Percentiles rank a stretch among this genome's conserved stretches.
phyloP scores from a whole-genome alignment of 371 early-diverging fungal species.

The Mortierella polycephala region DNA sequence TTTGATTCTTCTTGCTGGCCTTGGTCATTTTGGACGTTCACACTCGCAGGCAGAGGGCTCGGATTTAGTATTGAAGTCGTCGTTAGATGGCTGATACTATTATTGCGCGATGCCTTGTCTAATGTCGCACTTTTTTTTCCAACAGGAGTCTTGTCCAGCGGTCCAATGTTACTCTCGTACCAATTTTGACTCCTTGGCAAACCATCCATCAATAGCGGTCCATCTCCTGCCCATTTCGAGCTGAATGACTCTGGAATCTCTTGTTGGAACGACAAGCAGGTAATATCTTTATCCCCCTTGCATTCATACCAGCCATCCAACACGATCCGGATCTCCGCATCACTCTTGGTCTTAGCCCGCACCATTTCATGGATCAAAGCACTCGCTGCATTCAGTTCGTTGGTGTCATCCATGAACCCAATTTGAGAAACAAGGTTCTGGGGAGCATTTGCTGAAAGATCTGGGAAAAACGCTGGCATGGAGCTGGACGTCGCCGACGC shows the following conservation, averaged over 20 bases:
- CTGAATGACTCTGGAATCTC: conserved; percentile 11
- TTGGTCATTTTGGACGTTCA: neutral
- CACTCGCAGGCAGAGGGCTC: neutral
- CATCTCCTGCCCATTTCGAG: conserved; percentile 20
- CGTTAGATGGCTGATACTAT: conserved; percentile 24
- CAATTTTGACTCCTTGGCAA: conserved; percentile 6
- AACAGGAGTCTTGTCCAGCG: conserved; percentile 23
- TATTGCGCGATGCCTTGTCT: conserved; percentile 29
- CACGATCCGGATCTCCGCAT: conserved; percentile 46
- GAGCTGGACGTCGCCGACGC: conserved; percentile 32
- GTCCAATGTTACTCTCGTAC: conserved; percentile 44
- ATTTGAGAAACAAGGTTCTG: conserved; percentile 53
- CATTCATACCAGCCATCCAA: conserved; percentile 56
- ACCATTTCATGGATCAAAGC: conserved; percentile 48
- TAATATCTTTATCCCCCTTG: conserved; percentile 44
- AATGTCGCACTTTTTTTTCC: neutral
- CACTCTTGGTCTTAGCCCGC: conserved; percentile 45
- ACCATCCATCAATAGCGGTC: conserved; percentile 4
- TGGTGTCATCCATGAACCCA: conserved; percentile 52
- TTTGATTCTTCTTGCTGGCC: neutral
- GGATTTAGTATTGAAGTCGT: neutral
- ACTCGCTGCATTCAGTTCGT: conserved; percentile 43
- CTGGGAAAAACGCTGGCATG: conserved; percentile 44
- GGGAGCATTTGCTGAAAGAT: conserved; percentile 48
- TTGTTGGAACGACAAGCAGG: conserved; percentile 32